Evolutionary conservation across 176 grass and related monocot species (phyloP), one percentile per base, ranked within the genome.

Genomic region (Aegilops speltoides): DNA sequence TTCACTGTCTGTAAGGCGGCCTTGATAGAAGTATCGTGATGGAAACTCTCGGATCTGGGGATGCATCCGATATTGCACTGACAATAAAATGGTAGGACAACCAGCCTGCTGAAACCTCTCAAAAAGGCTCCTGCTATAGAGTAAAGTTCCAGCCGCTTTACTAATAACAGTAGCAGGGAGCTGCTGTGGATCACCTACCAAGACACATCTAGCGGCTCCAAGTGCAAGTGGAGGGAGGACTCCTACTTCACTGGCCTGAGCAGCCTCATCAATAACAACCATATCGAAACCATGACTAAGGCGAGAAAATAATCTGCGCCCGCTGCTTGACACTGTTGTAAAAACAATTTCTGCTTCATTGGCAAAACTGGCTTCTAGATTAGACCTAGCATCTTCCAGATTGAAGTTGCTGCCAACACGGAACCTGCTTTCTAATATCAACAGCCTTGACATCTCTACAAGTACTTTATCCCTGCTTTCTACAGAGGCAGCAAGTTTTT

Each of bases 281-380:
- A 99, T 99, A 90, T 99, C 97, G 69, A 99, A 99, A 70, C 97
- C 97, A 90, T 99, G 97, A 83, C 84, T 94, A 28, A 99, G 90
- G 45, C 94, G 94, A 80, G 97, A 99, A 88, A 99, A 99, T 83
- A 99, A 87, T 76, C 93, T 99, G 19, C 97, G 92, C 11, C 97
- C 97, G 28, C 94, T 96, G 79, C 97, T 99, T 38, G 97, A 99
- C 43, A 99, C 97, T 20, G 97, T 99, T 77, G 97, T 99, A 79
- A 99, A 99, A 85, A 99, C 97, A 87, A 99, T 99, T 88, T 99
- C 97, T 66, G 97, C 97, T 91, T 99, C 97, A 12, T 99, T 99
- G 22, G 97, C 94, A 52, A 99, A 99, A 82, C 94, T 99, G 70
- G 94, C 97, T 91, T 99, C 97, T 40, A 99, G 86, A 52, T 86